Evolutionary conservation across 257 asterid species (phyloP).

Genomic region (Mitragyna speciosa): DNA sequence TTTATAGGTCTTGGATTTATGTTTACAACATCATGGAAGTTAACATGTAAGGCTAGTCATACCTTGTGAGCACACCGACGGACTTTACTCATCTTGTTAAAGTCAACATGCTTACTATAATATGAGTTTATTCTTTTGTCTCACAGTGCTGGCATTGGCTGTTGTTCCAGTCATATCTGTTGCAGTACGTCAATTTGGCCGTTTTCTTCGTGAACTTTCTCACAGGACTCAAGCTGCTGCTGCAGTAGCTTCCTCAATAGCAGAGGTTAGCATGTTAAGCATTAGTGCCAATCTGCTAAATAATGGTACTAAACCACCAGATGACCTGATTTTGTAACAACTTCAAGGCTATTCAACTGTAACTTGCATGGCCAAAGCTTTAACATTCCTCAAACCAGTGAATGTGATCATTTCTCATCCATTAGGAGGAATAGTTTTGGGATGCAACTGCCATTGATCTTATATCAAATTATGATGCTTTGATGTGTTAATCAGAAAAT

Average conservation of each 20-base stretch:
- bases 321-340: not conserved
- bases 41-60: conserved; percentile 16
- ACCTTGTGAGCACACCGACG: not conserved
- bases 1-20: conserved; percentile 80
- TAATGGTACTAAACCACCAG: not conserved
- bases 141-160: conserved; percentile 72
- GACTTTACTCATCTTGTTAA: not conserved
- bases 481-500: not conserved
- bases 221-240: conserved; percentile 91
- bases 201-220: conserved; percentile 72
- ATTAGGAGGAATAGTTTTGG: not conserved
- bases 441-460: not conserved
- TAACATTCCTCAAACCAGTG: not conserved
- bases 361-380: not conserved
- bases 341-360: not conserved
- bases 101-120: not conserved
- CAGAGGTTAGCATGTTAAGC: conserved; percentile 49
- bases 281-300: not conserved
- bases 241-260: conserved; percentile 81
- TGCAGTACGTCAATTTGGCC: conserved; percentile 71
- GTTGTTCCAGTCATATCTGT: conserved; percentile 72
- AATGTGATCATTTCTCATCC: no score
- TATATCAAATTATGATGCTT: not conserved
- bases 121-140: conserved; percentile 4
- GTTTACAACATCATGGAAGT: conserved; percentile 82